These are phyloP conservation scores for Cruciata laevipes DNA, from an alignment of 257 asterid species.

Conservation along the genomic window DNA sequence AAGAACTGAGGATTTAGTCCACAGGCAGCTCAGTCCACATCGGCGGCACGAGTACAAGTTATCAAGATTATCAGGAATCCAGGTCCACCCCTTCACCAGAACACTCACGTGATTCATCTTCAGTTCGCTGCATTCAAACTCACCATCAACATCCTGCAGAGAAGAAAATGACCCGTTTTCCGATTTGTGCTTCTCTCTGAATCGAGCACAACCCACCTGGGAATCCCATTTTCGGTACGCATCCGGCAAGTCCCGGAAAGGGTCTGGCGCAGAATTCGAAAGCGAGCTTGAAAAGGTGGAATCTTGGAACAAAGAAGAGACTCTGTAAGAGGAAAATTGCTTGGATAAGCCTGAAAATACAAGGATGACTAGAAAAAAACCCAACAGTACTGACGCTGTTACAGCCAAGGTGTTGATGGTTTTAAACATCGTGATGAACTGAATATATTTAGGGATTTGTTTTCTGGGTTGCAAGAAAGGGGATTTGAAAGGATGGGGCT, in stretches of 20 bases:
- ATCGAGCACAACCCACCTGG: slow-evolving; percentile 68
- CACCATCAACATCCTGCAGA: slow-evolving; percentile 67
- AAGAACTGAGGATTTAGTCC: slow-evolving; percentile 85
- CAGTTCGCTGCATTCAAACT: slow-evolving; percentile 55
- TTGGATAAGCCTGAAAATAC: slow-evolving; percentile 31
- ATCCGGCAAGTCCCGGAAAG: slow-evolving; percentile 52
- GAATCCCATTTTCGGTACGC: slow-evolving; percentile 78
- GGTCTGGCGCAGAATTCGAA: slow-evolving; percentile 40
- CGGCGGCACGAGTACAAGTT: slow-evolving; percentile 82
- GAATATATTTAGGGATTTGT: background rate
- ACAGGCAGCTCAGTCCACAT: slow-evolving; percentile 94
- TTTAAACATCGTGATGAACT: slow-evolving; percentile 48
- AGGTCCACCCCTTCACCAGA: slow-evolving; percentile 93
- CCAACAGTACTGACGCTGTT: slow-evolving; percentile 49
- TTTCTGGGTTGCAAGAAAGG: no score
- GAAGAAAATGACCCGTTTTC: slow-evolving; percentile 44
- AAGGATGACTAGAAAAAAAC: slow-evolving; percentile 38
- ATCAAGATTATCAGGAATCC: slow-evolving; percentile 98
- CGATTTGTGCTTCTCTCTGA: slow-evolving; percentile 40
- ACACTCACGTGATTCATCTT: slow-evolving; percentile 76
- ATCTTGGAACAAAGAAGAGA: slow-evolving; percentile 37
- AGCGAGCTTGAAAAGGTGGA: slow-evolving; percentile 6
- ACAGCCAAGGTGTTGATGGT: slow-evolving; percentile 43
- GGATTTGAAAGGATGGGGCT: background rate
- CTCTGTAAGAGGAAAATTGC: slow-evolving; percentile 43